These are phyloP conservation scores for Beauveria brongniartii DNA, from an alignment of 2,329 filamentous ascomycete genomes.

Conservation along the genomic window DNA sequence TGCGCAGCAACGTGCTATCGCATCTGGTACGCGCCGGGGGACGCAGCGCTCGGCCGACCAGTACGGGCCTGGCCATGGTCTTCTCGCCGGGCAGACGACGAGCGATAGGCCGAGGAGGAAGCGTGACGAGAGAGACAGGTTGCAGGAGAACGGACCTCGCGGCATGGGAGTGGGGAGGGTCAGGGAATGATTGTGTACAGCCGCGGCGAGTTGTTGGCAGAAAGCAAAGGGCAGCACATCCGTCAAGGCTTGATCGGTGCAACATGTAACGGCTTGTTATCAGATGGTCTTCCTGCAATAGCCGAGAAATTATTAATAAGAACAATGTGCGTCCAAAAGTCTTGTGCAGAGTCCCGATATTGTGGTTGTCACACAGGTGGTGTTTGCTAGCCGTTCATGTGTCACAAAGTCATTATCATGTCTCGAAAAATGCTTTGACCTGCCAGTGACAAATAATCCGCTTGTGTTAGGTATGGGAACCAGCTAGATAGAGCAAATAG, in stretches of 20 bases:
- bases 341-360: no score
- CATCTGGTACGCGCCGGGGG: slow-evolving; percentile 12
- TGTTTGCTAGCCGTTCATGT: no score
- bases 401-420: no score
- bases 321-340: not conserved
- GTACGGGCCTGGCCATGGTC: not conserved
- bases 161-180: not conserved
- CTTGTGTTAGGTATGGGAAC: no score
- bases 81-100: not conserved
- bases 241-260: not conserved
- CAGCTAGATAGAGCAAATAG: no score
- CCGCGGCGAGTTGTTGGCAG: not conserved
- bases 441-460: no score
- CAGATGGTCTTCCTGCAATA: not conserved
- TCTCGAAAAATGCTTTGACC: no score
- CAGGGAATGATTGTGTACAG: not conserved
- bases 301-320: not conserved
- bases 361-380: no score
- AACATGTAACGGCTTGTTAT: not conserved
- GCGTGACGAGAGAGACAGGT: not conserved
- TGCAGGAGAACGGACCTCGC: not conserved
- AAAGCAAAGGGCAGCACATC: not conserved
- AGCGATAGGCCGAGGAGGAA: not conserved
- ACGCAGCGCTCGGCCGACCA: not conserved
- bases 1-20: slow-evolving; percentile 21